phyloP scores from a whole-genome alignment of 371 early-diverging fungal species.

The Sporodiniella umbellata region DNA sequence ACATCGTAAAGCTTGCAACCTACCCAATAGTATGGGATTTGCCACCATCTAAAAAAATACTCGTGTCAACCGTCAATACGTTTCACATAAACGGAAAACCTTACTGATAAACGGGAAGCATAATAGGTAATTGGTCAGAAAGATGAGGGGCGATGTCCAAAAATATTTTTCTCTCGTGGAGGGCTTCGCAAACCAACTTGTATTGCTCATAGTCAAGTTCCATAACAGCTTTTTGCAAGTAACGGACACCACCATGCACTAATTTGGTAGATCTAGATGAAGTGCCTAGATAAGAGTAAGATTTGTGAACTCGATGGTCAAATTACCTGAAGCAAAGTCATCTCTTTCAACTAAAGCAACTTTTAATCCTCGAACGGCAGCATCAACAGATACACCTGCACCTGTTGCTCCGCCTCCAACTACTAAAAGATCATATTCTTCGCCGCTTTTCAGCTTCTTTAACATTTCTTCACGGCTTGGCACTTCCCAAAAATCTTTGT shows the following conservation, averaged over 20 bases:
- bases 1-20: conserved; percentile 97
- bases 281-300: conserved; percentile 84
- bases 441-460: conserved; percentile 56
- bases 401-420: conserved; percentile 99
- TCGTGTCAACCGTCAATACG: conserved; percentile 1
- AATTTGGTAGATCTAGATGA: conserved; percentile 97
- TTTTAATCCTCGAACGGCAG: conserved; percentile 93
- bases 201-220: conserved; percentile 96
- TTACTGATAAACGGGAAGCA: conserved; percentile 92
- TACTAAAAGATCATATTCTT: conserved; percentile 89
- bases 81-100: conserved; percentile 17
- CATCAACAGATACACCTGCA: conserved; percentile 96
- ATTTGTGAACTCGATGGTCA: neutral
- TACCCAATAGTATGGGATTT: conserved; percentile 96
- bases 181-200: conserved; percentile 95
- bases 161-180: conserved; percentile 95
- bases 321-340: conserved; percentile 90
- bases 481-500: conserved; percentile 64
- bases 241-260: conserved; percentile 99
- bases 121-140: conserved; percentile 90
- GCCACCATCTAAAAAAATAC: conserved; percentile 73
- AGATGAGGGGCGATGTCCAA: conserved; percentile 97
- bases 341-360: conserved; percentile 97
- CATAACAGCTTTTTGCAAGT: conserved; percentile 97
- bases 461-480: conserved; percentile 75